Percentiles rank a stretch among this genome's conserved stretches.
Conservation (phyloP, 1,284 basidiomycete genomes). For the Marasmius oreades region DNA sequence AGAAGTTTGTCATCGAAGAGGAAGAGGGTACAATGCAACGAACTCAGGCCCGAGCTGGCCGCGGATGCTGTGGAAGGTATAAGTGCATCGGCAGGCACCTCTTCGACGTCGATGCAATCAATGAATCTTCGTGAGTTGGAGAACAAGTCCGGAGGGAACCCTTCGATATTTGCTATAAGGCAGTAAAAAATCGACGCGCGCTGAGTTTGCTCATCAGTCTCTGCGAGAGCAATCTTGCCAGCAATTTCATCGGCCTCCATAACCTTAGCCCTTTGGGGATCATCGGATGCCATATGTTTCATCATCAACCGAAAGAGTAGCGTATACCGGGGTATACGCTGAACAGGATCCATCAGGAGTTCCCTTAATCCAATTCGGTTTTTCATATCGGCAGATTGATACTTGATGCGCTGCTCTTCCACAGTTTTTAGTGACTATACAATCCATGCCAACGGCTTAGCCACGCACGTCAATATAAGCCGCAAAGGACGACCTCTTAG, state of each 20-base stretch:
- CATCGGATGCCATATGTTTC: conserved; percentile 77
- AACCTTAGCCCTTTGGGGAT: conserved; percentile 78
- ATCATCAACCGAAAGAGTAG: conserved; percentile 90
- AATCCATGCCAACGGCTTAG: conserved; percentile 10
- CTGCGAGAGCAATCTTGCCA: conserved; percentile 88
- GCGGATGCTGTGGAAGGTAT: conserved; percentile 39
- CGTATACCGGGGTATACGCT: conserved; percentile 95
- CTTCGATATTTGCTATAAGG: conserved; percentile 82
- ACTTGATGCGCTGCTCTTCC: conserved; percentile 77
- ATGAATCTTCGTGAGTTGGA: conserved; percentile 87
- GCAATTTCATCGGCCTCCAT: conserved; percentile 87
- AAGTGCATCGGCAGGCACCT: conserved; percentile 57
- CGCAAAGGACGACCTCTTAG: conserved; percentile 75
- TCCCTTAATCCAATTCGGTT: conserved; percentile 91
- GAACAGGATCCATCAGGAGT: conserved; percentile 99
- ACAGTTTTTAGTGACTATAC: conserved; percentile 13
- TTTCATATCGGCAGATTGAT: conserved; percentile 75
- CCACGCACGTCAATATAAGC: conserved; percentile 79
- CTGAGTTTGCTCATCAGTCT: conserved; percentile 89
- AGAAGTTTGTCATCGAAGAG: conserved; percentile 95
- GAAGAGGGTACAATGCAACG: conserved; percentile 86
- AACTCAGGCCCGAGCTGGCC: conserved; percentile 31
- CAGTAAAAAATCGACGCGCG: conserved; percentile 89
- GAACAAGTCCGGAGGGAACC: conserved; percentile 85
- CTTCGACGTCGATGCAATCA: conserved; percentile 93